Base-by-base conservation (phyloP, 2,329 filamentous ascomycete species). In the Rosellinia necatrix region DNA sequence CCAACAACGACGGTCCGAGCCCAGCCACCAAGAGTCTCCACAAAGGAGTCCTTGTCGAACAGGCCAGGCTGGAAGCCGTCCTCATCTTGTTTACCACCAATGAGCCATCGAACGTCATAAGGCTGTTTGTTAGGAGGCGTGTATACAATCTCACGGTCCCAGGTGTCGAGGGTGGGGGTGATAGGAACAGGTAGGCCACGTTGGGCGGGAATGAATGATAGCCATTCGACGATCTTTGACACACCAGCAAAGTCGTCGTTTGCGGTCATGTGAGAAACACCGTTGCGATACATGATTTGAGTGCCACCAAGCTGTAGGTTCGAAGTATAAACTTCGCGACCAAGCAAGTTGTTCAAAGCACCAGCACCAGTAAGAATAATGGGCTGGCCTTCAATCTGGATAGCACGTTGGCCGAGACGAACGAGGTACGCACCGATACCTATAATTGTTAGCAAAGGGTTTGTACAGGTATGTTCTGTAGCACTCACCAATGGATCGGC, bases 241-340 rank as follows among this genome's bases (percentile, higher is more conserved):
- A 99, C 90, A 84, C 94, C 94, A 70, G 93, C 92, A 68, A 99
- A 97, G 78, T 99, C 94, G 70, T 99, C 93, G 66, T 89, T 90
- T 69, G 94, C 94, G 65, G 93, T 97, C 90, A 97, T 93, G 81
- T 99, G 94, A 19, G 94, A 97, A 37, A 99, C 94, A 85, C 94
- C 94, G 74, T 99, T 99, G 79, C 91, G 92, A 86, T 99, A 97
- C 94, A 99, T 99, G 83, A 99, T 99, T 78, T 99, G 94, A n/a
- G 94, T 99, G 68, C 94, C 94, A 86, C 94, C 94, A 64, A 99
- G 91, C 81, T 99, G 94, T 71, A 99, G 78, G 83, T 99, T 99
- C 59, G 94, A 97, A 21, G 94, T 97, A 80, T 99, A 99, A 25
- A 99, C 93, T 76, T 99, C 94, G 66, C 96, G 92, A 70, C 94